These are phyloP conservation scores for Solanum chilense DNA, from an alignment of 257 asterid genomes.

Conservation along the genomic window DNA sequence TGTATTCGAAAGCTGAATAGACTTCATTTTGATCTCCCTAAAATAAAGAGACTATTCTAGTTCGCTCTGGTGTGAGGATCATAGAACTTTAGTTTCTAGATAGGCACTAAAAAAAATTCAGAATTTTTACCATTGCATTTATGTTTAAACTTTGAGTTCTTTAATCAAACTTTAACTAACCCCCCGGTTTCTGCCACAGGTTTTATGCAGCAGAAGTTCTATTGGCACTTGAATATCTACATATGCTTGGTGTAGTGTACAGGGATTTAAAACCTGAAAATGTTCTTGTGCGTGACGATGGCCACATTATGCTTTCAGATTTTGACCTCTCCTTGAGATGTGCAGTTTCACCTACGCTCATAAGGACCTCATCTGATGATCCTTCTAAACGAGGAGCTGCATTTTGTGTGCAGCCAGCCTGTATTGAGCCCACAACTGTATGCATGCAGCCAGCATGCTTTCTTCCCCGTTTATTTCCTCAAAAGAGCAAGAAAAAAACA, in stretches of 20 bases:
- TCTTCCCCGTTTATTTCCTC: slow-evolving; percentile 58
- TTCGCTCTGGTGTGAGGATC: not conserved
- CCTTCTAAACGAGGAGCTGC: slow-evolving; percentile 43
- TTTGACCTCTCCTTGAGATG: slow-evolving; percentile 77
- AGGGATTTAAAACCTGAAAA: slow-evolving; percentile 78
- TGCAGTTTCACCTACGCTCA: slow-evolving; percentile 60
- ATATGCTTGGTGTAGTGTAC: slow-evolving; percentile 83
- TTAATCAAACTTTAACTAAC: not conserved
- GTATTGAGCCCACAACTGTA: slow-evolving; percentile 59
- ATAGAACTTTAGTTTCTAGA: not conserved
- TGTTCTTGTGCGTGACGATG: slow-evolving; percentile 73
- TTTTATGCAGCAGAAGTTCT: slow-evolving; percentile 83
- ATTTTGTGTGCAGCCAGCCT: slow-evolving; percentile 70
- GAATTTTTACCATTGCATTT: not conserved
- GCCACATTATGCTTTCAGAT: slow-evolving; percentile 85
- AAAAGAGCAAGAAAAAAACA: slow-evolving; percentile 38
- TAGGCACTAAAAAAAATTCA: not conserved
- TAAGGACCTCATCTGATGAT: slow-evolving; percentile 35
- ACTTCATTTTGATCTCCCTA: not conserved
- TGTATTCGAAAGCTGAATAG: not conserved
- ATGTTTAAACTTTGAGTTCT: not conserved
- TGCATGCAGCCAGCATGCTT: slow-evolving; percentile 76
- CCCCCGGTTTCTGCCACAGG: slow-evolving; percentile 19
- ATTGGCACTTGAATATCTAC: slow-evolving; percentile 75
- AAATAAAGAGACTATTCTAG: not conserved